Conservation (phyloP, 345 rosid species). For the Syzygium aqueum region DNA sequence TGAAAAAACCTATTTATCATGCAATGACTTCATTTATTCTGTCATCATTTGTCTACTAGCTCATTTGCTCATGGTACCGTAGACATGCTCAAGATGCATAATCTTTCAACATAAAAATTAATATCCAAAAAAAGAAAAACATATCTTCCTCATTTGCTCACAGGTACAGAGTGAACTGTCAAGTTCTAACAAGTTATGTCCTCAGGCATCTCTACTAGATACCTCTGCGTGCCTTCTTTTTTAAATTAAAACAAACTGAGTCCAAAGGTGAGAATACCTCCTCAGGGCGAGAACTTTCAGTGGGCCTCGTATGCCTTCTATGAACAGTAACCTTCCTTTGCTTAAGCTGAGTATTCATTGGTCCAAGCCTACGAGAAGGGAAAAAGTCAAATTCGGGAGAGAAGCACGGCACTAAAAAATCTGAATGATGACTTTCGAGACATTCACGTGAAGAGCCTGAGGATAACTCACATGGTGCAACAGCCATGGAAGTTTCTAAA, state of each 20-base stretch:
- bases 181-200: background rate
- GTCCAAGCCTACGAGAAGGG: slow-evolving; percentile 59
- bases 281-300: slow-evolving; percentile 53
- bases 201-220: background rate
- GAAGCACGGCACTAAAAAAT: background rate
- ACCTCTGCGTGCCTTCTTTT: background rate
- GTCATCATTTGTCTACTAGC: background rate
- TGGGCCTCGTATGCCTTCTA: slow-evolving; percentile 41
- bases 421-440: background rate
- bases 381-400: background rate
- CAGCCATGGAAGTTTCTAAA: slow-evolving; percentile 41
- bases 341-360: slow-evolving; percentile 72
- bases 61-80: background rate
- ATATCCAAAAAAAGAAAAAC: background rate
- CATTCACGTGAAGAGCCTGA: background rate
- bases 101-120: background rate
- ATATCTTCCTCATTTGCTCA: background rate
- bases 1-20: background rate
- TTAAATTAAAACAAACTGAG: background rate
- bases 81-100: background rate
- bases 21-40: background rate
- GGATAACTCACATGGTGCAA: slow-evolving; percentile 65
- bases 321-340: slow-evolving; percentile 40
- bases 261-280: slow-evolving; percentile 40
- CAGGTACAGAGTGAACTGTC: background rate